Conservation (phyloP, 768 basidiomycete genomes). For the Leccinum broughii region DNA sequence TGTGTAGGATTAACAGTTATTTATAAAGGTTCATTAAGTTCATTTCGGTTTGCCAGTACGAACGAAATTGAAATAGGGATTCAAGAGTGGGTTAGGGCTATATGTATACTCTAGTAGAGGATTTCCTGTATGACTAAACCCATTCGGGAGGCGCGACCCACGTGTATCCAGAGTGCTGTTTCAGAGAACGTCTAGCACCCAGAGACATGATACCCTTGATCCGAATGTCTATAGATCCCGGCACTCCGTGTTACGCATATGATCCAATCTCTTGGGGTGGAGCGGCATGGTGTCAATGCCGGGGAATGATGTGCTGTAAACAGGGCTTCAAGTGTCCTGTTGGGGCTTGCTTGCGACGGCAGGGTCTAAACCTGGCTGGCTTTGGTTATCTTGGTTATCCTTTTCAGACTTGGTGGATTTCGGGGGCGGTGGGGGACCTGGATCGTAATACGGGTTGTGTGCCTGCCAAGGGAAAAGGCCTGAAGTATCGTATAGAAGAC, state of each 20-base stretch:
- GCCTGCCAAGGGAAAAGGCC: constrained; percentile 48
- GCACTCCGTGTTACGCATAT: neutral
- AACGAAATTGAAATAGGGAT: neutral
- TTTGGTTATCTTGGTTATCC: constrained; percentile 8
- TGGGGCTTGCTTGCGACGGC: neutral
- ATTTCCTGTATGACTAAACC: neutral
- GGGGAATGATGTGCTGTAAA: neutral
- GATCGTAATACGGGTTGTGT: constrained; percentile 68
- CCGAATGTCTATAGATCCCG: neutral
- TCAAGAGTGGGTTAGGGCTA: neutral
- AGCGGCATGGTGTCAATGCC: neutral
- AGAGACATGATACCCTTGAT: neutral
- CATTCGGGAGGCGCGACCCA: neutral
- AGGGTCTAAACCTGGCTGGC: neutral
- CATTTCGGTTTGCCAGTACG: neutral
- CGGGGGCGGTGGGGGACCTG: constrained; percentile 64
- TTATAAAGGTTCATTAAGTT: neutral
- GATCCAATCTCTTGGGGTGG: neutral
- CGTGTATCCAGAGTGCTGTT: neutral
- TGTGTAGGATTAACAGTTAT: constrained; percentile 1
- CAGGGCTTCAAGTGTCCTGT: neutral
- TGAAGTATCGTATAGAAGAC: constrained; percentile 43
- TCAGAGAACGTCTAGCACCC: neutral
- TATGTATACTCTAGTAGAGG: neutral
- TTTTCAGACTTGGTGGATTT: constrained; percentile 27